A percentile compares a stretch with the other conserved stretches of the same genome.
These are phyloP conservation scores for Fusarium tjaetaba DNA, from an alignment of 2,329 filamentous ascomycete species.

Conservation along the genomic window DNA sequence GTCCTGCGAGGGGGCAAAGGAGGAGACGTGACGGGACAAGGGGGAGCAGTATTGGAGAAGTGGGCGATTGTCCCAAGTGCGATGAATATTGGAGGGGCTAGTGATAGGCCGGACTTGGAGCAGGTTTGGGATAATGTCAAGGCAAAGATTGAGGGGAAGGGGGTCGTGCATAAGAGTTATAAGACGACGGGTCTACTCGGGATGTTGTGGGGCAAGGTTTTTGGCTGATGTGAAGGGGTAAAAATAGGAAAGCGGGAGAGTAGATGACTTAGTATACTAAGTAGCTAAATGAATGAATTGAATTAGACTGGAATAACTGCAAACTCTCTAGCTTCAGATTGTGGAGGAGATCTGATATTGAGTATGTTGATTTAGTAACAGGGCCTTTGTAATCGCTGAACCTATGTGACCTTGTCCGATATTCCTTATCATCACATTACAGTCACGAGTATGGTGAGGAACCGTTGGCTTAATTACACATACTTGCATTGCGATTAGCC, in stretches of 20 bases:
- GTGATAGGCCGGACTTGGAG: neutral
- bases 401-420: accelerated
- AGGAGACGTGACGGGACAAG: neutral
- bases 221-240: neutral
- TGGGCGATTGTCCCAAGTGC: neutral
- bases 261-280: neutral
- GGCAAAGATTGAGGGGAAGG: neutral
- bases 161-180: neutral
- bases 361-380: accelerated
- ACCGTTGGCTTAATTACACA: neutral
- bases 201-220: neutral
- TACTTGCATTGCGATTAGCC: neutral
- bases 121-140: neutral
- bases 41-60: neutral
- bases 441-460: too few relatives aligned
- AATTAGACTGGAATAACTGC: neutral
- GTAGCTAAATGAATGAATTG: accelerated
- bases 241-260: neutral
- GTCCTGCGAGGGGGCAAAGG: neutral
- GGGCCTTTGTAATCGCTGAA: neutral
- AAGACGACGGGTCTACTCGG: neutral
- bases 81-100: neutral
- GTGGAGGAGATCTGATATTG: accelerated
- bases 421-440: accelerated
- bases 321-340: accelerated